Conservation (phyloP, 495 filamentous ascomycete species). For the Tuber indicum region DNA sequence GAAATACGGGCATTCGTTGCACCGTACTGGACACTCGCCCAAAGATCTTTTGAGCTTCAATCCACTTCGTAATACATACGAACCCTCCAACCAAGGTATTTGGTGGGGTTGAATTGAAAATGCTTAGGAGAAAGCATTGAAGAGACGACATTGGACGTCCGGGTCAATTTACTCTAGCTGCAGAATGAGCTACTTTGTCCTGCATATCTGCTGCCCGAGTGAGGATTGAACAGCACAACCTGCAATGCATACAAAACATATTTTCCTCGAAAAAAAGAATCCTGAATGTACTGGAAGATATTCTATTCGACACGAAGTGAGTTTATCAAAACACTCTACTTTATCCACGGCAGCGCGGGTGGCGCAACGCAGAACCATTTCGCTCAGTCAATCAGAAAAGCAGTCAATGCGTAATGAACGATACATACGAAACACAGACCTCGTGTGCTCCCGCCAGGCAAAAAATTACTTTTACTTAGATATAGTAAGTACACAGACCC, state of each 20-base stretch:
- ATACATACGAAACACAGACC: background rate
- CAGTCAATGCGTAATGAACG: background rate
- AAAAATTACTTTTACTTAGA: background rate
- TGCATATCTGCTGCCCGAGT: background rate
- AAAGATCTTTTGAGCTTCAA: background rate
- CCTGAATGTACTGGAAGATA: background rate
- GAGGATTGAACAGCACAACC: background rate
- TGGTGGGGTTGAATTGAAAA: background rate
- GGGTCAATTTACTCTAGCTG: slow-evolving; percentile 1
- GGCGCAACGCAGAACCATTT: background rate
- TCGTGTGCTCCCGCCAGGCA: background rate
- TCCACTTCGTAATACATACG: slow-evolving; percentile 4
- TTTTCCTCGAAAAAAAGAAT: background rate
- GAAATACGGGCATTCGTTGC: background rate
- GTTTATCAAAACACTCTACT: background rate
- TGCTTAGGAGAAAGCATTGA: background rate
- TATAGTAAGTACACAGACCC: background rate
- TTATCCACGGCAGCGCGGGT: background rate
- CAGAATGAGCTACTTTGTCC: slow-evolving; percentile 2
- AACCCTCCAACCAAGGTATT: background rate
- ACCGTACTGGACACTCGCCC: background rate
- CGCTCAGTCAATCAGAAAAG: background rate
- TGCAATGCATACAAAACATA: background rate
- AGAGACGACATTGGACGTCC: background rate
- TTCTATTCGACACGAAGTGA: background rate